Evolutionary conservation across 768 basidiomycete species (phyloP).

Genomic region (Boletales sp.): DNA sequence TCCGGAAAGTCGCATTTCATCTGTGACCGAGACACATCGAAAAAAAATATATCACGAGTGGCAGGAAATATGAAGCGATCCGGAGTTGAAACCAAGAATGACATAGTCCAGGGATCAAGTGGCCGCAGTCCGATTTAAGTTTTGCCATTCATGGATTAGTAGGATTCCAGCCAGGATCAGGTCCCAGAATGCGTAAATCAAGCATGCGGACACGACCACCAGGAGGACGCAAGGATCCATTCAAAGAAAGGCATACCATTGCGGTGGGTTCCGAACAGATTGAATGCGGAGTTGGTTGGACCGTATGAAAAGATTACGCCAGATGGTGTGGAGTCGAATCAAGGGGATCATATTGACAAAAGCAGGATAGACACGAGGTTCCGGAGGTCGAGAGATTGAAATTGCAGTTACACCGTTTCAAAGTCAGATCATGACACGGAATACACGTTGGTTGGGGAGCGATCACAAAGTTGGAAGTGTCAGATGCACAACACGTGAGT

Average conservation of each 20-base stretch:
- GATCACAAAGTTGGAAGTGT: conserved; percentile 9
- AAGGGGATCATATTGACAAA: conserved; percentile 5
- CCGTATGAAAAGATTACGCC: background rate
- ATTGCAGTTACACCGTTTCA: conserved; percentile 21
- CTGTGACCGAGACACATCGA: conserved; percentile 32
- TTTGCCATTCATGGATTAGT: conserved; percentile 11
- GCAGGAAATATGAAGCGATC: conserved; percentile 1
- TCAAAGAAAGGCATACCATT: conserved; percentile 3
- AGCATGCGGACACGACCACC: background rate
- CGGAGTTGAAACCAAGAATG: conserved; percentile 6
- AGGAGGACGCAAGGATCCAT: conserved; percentile 2
- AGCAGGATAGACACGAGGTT: conserved; percentile 20
- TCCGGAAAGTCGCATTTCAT: conserved; percentile 86
- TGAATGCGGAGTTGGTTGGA: background rate
- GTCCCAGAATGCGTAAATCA: conserved; percentile 3
- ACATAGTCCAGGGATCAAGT: conserved; percentile 6
- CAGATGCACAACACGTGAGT: conserved; percentile 8
- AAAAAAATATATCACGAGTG: conserved; percentile 11
- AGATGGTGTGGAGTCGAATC: too few species aligned
- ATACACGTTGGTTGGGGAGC: background rate
- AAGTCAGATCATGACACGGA: conserved; percentile 6
- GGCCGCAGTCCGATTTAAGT: conserved; percentile 5
- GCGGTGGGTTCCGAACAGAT: conserved; percentile 14
- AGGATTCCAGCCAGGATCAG: conserved; percentile 2
- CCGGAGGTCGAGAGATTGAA: conserved; percentile 24